These are phyloP conservation scores for Lyophyllum atratum DNA, from an alignment of 768 basidiomycete species.

Conservation along the genomic window DNA sequence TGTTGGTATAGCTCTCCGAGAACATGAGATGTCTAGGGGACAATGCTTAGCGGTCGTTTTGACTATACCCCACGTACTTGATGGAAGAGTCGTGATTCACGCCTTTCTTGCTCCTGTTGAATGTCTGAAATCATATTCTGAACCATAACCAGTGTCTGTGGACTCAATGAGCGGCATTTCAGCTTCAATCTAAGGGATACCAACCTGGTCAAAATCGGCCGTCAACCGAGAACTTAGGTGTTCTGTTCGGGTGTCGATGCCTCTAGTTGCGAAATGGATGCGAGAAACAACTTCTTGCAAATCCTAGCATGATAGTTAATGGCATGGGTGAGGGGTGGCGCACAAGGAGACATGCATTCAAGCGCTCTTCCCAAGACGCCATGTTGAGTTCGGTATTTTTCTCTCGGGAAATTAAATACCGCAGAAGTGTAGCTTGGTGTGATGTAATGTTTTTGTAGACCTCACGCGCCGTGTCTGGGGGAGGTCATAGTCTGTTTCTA, in stretches of 20 bases:
- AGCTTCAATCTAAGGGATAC: neutral
- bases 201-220: constrained; percentile 3
- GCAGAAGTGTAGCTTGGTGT: constrained; percentile 55
- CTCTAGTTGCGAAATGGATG: constrained; percentile 3
- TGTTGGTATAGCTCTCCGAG: constrained; percentile 10
- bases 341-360: constrained; percentile 24
- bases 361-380: constrained; percentile 28
- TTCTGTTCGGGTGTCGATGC: neutral
- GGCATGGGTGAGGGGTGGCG: neutral
- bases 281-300: constrained; percentile 12
- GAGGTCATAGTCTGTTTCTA: neutral
- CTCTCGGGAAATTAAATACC: constrained; percentile 47
- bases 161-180: neutral
- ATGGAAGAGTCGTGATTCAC: neutral
- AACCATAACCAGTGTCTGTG: constrained; percentile 7
- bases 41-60: neutral
- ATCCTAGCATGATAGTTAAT: constrained; percentile 5
- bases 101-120: constrained; percentile 1
- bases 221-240: neutral
- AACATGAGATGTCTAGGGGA: neutral
- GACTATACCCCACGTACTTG: constrained; percentile 5
- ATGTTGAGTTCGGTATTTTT: constrained; percentile 28
- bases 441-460: constrained; percentile 67
- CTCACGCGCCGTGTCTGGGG: constrained; percentile 59
- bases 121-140: neutral